These are phyloP conservation scores for Rhizoclosmatium sp. DNA, from an alignment of 192 early-diverging fungal species.

Conservation along the genomic window DNA sequence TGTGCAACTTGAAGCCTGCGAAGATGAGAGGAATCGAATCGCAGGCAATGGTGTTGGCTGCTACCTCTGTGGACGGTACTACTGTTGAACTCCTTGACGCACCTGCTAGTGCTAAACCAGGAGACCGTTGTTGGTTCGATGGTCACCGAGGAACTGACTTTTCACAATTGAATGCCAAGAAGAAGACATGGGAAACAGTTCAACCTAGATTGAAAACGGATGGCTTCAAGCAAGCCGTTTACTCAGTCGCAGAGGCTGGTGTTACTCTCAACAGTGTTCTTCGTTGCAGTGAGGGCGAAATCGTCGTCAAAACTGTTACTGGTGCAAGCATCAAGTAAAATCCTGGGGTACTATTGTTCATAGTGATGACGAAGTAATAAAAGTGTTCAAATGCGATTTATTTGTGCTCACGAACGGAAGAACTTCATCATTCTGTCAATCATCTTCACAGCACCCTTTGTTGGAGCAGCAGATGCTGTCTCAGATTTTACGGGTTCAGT, in stretches of 20 bases:
- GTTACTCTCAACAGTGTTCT: slow-evolving; percentile 27
- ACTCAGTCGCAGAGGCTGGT: slow-evolving; percentile 26
- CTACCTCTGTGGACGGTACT: slow-evolving; percentile 76
- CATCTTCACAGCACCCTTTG: slow-evolving; percentile 24
- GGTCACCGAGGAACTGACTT: slow-evolving; percentile 72
- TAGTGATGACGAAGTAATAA: background rate
- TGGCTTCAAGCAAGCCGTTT: slow-evolving; percentile 36
- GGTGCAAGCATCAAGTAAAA: slow-evolving; percentile 41
- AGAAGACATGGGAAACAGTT: slow-evolving; percentile 95
- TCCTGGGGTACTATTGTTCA: background rate
- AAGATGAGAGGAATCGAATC: slow-evolving; percentile 91
- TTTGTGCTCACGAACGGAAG: background rate
- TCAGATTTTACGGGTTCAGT: background rate
- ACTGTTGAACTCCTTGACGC: slow-evolving; percentile 89
- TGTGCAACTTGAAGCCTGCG: slow-evolving; percentile 93
- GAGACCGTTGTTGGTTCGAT: slow-evolving; percentile 86
- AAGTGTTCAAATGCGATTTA: background rate
- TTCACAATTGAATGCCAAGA: slow-evolving; percentile 92
- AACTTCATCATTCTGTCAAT: slow-evolving; percentile 18
- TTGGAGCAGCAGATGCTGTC: slow-evolving; percentile 2
- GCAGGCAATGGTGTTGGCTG: slow-evolving; percentile 90
- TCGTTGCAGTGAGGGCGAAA: slow-evolving; percentile 12
- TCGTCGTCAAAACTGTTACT: slow-evolving; percentile 26
- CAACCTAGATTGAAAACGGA: slow-evolving; percentile 77
- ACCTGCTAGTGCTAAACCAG: slow-evolving; percentile 80